phyloP scores from a whole-genome alignment of 331 rosid genomes.

The Acacia concinna region DNA sequence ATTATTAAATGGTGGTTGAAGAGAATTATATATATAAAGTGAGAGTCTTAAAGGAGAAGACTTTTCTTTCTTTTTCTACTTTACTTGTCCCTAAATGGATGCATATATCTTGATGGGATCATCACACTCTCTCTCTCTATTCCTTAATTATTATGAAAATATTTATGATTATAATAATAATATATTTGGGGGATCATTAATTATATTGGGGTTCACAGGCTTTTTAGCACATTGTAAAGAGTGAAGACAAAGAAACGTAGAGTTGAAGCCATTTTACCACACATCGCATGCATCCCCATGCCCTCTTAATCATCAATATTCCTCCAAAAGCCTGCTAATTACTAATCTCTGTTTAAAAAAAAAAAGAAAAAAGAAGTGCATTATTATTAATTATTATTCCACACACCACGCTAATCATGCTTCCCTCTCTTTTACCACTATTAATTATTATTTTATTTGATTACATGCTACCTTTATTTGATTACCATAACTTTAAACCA shows the following conservation, averaged over 20 bases:
- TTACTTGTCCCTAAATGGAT: slow-evolving; percentile 22
- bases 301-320: background rate
- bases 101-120: slow-evolving; percentile 38
- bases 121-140: background rate
- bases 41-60: slow-evolving; percentile 38
- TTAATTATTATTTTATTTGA: too few relatives aligned
- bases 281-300: background rate
- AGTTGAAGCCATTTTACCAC: slow-evolving; percentile 36
- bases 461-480: background rate
- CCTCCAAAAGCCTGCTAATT: background rate
- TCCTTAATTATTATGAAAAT: background rate
- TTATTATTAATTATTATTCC: background rate
- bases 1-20: background rate
- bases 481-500: background rate
- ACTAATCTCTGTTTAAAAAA: background rate
- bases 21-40: slow-evolving; percentile 18
- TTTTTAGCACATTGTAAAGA: slow-evolving; percentile 46
- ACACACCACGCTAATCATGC: background rate
- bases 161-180: background rate
- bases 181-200: background rate
- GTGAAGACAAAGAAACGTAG: slow-evolving; percentile 61
- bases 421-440: background rate
- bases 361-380: background rate
- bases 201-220: slow-evolving; percentile 27
- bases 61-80: slow-evolving; percentile 22